Conservation (phyloP, 2,329 filamentous ascomycete genomes). For the Harringtonia lauricola region DNA sequence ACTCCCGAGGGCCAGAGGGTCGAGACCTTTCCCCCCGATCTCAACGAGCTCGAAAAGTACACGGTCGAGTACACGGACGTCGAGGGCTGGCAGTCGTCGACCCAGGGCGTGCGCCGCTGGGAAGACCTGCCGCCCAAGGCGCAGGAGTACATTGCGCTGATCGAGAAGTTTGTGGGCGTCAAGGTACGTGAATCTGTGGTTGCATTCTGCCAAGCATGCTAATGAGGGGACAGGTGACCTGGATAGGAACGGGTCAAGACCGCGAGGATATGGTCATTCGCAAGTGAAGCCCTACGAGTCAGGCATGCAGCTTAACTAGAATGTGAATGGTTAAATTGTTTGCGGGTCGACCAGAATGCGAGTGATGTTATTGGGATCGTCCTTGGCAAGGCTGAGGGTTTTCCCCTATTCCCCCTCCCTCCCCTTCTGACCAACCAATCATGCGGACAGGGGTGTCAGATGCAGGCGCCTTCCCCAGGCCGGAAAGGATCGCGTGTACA, state of each 20-base stretch:
- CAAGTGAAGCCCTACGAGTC: background rate
- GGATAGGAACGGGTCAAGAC: constrained; percentile 55
- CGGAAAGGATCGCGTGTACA: too few relatives aligned
- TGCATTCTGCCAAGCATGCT: constrained; percentile 5
- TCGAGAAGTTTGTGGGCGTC: constrained; percentile 55
- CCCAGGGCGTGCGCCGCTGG: constrained; percentile 46
- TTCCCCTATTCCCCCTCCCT: background rate
- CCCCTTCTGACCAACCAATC: too few relatives aligned
- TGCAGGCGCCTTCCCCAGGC: too few relatives aligned
- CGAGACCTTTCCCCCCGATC: constrained; percentile 54
- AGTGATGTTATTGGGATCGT: too few relatives aligned
- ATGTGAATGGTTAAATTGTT: too few relatives aligned
- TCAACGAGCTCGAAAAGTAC: constrained; percentile 38
- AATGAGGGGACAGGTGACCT: constrained; percentile 33
- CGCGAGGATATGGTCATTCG: constrained; percentile 49
- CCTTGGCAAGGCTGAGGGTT: background rate
- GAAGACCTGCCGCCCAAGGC: constrained; percentile 54
- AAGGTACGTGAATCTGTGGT: constrained; percentile 16
- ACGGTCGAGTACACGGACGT: constrained; percentile 59
- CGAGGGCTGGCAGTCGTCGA: constrained; percentile 57
- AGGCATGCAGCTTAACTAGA: too few relatives aligned
- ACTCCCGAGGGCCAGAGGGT: constrained; percentile 34
- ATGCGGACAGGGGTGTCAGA: too few relatives aligned
- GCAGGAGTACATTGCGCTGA: constrained; percentile 51
- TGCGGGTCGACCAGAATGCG: too few relatives aligned